Conservation (phyloP, 805 yeast species). For the Sugiyamaella mastotermitis region DNA sequence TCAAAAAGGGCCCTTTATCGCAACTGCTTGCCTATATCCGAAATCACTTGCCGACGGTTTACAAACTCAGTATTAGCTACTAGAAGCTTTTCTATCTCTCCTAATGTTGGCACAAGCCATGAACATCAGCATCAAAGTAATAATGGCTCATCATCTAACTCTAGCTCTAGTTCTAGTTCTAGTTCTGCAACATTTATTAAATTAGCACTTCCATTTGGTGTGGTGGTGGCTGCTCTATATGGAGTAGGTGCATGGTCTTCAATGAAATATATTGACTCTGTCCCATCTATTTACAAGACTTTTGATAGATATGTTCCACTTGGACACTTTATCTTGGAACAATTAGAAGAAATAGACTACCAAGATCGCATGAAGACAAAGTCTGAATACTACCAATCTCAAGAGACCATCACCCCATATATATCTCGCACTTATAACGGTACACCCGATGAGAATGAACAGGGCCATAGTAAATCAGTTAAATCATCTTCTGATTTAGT, state of each 20-base stretch:
- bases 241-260: neutral
- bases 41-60: no score
- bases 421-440: slow-evolving; percentile 10
- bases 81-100: no score
- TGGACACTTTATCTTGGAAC: slow-evolving; percentile 16
- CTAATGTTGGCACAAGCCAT: no score
- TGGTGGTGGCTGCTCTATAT: neutral
- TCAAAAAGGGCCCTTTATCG: no score
- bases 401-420: slow-evolving; percentile 13
- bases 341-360: slow-evolving; percentile 18
- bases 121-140: no score
- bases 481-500: slow-evolving; percentile 4
- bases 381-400: slow-evolving; percentile 11
- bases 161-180: neutral
- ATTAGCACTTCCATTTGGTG: neutral
- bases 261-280: neutral
- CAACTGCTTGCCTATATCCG: no score
- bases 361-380: slow-evolving; percentile 6
- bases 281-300: slow-evolving; percentile 3
- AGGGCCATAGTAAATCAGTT: neutral
- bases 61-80: no score
- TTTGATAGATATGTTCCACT: slow-evolving; percentile 18
- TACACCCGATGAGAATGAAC: slow-evolving; percentile 1
- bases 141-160: neutral
- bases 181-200: neutral